A percentile compares a stretch with the other conserved stretches of the same genome.
These are phyloP conservation scores for Epichloe coenophiala DNA, from an alignment of 2,329 filamentous ascomycete genomes.

Conservation along the genomic window DNA sequence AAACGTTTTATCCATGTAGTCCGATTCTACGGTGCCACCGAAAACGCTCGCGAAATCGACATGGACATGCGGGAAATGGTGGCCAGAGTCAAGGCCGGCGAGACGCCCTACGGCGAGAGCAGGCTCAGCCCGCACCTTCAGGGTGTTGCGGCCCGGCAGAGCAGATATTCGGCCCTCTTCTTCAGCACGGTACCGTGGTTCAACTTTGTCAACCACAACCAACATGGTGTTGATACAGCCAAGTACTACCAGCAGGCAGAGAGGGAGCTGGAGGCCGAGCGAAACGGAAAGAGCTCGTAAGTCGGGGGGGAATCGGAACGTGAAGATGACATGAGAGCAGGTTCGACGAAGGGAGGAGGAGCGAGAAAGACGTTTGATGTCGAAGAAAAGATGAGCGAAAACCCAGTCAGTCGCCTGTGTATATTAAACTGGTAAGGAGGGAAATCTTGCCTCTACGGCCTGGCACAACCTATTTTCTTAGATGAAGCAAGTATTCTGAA, in stretches of 20 bases:
- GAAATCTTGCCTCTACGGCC: slow-evolving; percentile 10
- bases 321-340: background rate
- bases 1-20: slow-evolving; percentile 34
- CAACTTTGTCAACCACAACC: slow-evolving; percentile 92
- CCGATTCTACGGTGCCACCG: slow-evolving; percentile 88
- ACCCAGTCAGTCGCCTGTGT: background rate
- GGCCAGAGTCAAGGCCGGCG: slow-evolving; percentile 80
- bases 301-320: background rate
- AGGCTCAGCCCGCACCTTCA: slow-evolving; percentile 77
- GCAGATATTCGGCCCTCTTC: slow-evolving; percentile 77
- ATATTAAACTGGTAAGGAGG: slow-evolving; percentile 3
- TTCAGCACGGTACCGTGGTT: slow-evolving; percentile 85
- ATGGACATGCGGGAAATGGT: slow-evolving; percentile 99
- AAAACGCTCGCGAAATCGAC: slow-evolving; percentile 83
- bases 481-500: background rate
- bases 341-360: background rate
- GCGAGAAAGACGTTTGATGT: background rate
- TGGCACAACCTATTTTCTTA: background rate
- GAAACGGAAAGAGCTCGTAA: slow-evolving; percentile 3
- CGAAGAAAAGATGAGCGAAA: background rate
- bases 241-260: slow-evolving; percentile 98
- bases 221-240: slow-evolving; percentile 94
- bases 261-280: slow-evolving; percentile 76
- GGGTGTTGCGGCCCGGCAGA: slow-evolving; percentile 84
- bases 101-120: slow-evolving; percentile 77